A percentile compares a stretch with the other conserved stretches of the same genome.
These are phyloP conservation scores for Aegilops longissima DNA, from an alignment of 176 grass and related monocot genomes.

Conservation along the genomic window DNA sequence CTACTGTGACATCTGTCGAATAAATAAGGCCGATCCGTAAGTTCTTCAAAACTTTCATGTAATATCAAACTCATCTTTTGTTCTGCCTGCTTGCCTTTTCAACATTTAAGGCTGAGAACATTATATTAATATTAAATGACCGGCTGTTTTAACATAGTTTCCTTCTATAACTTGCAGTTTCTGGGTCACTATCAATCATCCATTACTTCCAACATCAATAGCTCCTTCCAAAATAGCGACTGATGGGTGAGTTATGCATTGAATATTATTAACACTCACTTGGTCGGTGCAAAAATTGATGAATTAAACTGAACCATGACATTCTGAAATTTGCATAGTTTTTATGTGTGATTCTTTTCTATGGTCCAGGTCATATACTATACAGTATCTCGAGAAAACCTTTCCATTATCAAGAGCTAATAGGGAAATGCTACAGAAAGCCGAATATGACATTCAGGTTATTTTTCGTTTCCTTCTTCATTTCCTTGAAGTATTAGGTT, in stretches of 20 bases:
- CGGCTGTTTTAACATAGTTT: slow-evolving; percentile 40
- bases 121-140: slow-evolving; percentile 14
- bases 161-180: slow-evolving; percentile 57
- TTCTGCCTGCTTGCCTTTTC: background rate
- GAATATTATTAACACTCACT: slow-evolving; percentile 9
- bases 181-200: slow-evolving; percentile 66
- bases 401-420: slow-evolving; percentile 66
- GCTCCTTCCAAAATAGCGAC: slow-evolving; percentile 35
- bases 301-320: slow-evolving; percentile 21
- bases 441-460: slow-evolving; percentile 76
- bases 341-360: slow-evolving; percentile 37
- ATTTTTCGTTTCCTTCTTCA: slow-evolving; percentile 20
- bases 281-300: slow-evolving; percentile 3
- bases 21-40: slow-evolving; percentile 88
- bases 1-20: slow-evolving; percentile 84
- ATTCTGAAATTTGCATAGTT: slow-evolving; percentile 29
- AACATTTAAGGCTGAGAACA: background rate
- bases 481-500: background rate
- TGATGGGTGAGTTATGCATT: slow-evolving; percentile 69
- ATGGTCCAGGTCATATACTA: slow-evolving; percentile 53
- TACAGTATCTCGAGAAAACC: slow-evolving; percentile 52
- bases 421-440: slow-evolving; percentile 59
- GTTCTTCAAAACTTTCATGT: slow-evolving; percentile 32
- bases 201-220: slow-evolving; percentile 53
- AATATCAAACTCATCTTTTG: background rate